Base-by-base conservation (phyloP, 177 flowering plant genomes). In the Telopea speciosissima region DNA sequence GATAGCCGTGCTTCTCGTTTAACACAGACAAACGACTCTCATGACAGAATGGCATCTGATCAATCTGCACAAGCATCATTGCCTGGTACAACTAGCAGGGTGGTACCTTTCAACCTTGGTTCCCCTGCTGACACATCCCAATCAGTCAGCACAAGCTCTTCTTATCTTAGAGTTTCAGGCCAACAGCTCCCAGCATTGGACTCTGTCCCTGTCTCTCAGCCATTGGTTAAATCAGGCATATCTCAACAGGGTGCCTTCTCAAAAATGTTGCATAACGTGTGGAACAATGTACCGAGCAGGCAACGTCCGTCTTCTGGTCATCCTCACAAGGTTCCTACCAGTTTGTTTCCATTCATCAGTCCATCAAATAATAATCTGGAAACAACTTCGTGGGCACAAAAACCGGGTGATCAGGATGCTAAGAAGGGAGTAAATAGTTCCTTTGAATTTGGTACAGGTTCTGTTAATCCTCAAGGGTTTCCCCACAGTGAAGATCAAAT, bases 261-360 rank as follows among this genome's bases (percentile, higher is more conserved):
- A 62, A 62, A 75, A 28, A 60, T 60, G 65, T 66, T 71, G 67
- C 82, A 82, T 23, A 81, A 84, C 75, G 75, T 69, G 13, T 85
- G 92, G 95, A 76, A 81, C 44, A 82, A 76, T 77, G 72, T 80
- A 71, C 68, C 91, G 67, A n/a, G 40, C 6, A 80, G 67, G 58
- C 58, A 52, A 16, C 70, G 73, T 28, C 31, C 31, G 31, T 28
- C 31, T 28, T 28, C 45, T 36, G 13, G 58, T 24, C 77, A 72
- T 66, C 54, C 69, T 65, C 68, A 17, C 24, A 76, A 52, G 67
- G 59, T 65, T 33, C 49, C 71, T 40, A 44, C 72, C 22, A 67
- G 14, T 45, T 73, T 62, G 5, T 56, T 69, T 67, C 68, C 42
- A 6, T 61, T 75, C 44, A 17, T 69, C 22, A 76, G 67, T 66